Conservation (phyloP, 768 basidiomycete species). For the Candolleomyces aberdarensis region DNA sequence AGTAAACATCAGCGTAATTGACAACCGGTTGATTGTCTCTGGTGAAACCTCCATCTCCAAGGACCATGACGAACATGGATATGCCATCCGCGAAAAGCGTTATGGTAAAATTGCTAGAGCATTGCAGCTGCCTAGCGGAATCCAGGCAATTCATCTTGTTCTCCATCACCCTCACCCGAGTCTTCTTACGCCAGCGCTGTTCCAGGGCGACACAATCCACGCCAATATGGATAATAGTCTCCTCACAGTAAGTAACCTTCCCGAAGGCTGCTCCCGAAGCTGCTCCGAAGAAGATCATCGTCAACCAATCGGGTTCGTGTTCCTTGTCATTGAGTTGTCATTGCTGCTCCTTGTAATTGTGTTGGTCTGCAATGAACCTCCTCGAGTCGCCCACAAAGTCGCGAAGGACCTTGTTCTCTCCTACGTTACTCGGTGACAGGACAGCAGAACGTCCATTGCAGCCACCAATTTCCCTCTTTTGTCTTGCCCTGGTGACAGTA, state of each 20-base stretch:
- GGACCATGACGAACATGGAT: conserved; percentile 28
- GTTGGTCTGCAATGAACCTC: no score
- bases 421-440: no score
- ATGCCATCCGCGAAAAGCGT: conserved; percentile 42
- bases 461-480: no score
- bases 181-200: neutral
- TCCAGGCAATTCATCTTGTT: conserved; percentile 33
- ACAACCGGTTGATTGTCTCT: conserved; percentile 25
- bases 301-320: no score
- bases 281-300: no score
- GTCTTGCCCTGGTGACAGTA: no score
- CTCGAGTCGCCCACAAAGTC: no score
- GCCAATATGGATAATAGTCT: conserved; percentile 47
- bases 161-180: neutral
- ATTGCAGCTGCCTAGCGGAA: conserved; percentile 44
- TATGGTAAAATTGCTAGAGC: conserved; percentile 48
- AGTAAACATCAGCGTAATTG: conserved; percentile 32
- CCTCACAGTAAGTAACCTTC: conserved; percentile 20
- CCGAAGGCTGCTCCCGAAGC: no score
- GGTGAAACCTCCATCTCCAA: conserved; percentile 35
- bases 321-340: no score
- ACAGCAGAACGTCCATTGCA: no score
- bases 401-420: no score
- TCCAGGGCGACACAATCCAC: conserved; percentile 42
- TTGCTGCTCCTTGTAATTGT: no score